Percentiles rank a stretch among this genome's conserved stretches.
Evolutionary conservation across 2,329 filamentous ascomycete species (phyloP).

Genomic region (Botrytis byssoidea): DNA sequence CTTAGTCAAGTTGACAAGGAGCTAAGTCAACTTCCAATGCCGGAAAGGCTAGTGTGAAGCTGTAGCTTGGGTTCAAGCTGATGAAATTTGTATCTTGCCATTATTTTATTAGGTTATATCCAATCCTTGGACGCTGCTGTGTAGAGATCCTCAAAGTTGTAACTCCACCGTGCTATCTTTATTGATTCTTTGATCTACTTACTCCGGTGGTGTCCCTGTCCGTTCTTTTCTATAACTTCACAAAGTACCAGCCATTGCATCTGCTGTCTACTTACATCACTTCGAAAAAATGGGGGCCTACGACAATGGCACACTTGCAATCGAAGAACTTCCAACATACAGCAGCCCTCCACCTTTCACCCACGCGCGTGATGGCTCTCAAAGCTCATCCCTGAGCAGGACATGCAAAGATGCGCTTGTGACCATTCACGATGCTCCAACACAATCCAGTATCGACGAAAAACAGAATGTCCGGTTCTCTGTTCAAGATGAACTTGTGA

Average conservation of each 20-base stretch:
- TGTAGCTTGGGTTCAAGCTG: neutral
- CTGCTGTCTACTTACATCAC: neutral
- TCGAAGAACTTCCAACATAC: conserved; percentile 3
- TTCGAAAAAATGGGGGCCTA: neutral
- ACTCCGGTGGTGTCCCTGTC: neutral
- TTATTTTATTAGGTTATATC: neutral
- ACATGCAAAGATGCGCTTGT: neutral
- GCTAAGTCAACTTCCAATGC: neutral
- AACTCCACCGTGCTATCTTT: neutral
- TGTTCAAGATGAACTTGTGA: conserved; percentile 4
- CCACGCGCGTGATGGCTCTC: neutral
- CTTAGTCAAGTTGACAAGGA: conserved; percentile 1
- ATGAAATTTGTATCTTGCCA: neutral
- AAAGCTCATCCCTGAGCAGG: neutral
- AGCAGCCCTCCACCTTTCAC: neutral
- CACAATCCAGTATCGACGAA: neutral
- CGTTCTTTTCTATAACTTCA: neutral
- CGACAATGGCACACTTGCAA: neutral
- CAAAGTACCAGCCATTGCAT: neutral
- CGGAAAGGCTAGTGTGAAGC: neutral
- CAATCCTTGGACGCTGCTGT: neutral
- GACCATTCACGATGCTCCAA: neutral
- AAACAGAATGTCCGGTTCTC: neutral
- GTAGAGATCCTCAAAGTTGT: neutral
- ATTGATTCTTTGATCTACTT: neutral